These are phyloP conservation scores for Plasmodium vinckei DNA, from an alignment of 169 alveolate species.

Conservation along the genomic window DNA sequence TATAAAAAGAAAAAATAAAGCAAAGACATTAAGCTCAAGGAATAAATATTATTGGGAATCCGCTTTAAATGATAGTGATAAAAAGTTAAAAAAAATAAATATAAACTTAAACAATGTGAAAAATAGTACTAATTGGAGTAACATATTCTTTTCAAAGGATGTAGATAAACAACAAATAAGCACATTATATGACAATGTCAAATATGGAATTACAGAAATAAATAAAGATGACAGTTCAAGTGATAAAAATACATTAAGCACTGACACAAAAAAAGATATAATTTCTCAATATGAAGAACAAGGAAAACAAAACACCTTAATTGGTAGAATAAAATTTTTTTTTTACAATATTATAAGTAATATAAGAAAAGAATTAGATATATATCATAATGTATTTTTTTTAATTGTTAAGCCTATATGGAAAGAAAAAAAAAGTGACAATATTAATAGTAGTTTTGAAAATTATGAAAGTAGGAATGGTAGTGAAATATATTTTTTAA, in stretches of 20 bases:
- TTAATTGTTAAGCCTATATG: slow-evolving; percentile 61
- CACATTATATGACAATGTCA: background rate
- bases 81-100: background rate
- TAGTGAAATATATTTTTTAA: slow-evolving; percentile 60
- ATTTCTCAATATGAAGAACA: background rate
- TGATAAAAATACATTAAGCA: background rate
- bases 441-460: slow-evolving; percentile 29
- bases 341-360: slow-evolving; percentile 29
- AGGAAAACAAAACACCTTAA: background rate
- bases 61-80: background rate
- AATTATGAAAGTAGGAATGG: slow-evolving; percentile 51
- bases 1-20: slow-evolving; percentile 20
- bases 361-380: slow-evolving; percentile 45
- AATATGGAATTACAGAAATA: background rate
- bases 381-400: slow-evolving; percentile 24
- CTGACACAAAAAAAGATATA: background rate
- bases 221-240: background rate
- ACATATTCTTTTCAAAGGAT: background rate
- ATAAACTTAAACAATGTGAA: background rate
- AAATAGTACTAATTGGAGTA: background rate
- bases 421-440: slow-evolving; percentile 45
- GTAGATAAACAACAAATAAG: background rate
- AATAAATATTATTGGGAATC: too few relatives aligned
- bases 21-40: background rate
- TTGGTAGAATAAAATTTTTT: background rate